Evolutionary conservation across 345 rosid species (phyloP), one percentile per base, ranked within the genome.

Genomic region (Lumnitzera racemosa): DNA sequence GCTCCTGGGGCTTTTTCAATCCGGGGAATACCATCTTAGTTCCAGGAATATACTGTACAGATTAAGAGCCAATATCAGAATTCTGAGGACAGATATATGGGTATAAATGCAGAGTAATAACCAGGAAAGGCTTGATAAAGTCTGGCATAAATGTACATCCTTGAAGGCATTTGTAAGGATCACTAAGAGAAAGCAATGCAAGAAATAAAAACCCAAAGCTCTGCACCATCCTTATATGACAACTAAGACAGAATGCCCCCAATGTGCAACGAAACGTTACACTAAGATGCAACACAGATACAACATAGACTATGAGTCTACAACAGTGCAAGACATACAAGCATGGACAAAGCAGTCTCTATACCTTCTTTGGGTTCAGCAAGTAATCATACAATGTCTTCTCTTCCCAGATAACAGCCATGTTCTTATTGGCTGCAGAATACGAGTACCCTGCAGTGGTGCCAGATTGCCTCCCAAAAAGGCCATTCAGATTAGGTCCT

Each of bases 1-100:
- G 96, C 0, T 92, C 96, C 67, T 89, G 89, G 0, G 98, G 96
- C 81, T 88, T 91, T 85, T 91, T 91, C 55, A 91, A 66, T 62
- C 98, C 98, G 58, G 98, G 98, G 78, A 92, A 92, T 46, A 92
- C 98, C 98, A 92, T 92, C 85, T 92, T 92, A 1, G 98, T 92
- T 59, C 96, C 98, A 0, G 98, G 96, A 47, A 92, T 92, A 74
- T 92, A 92, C 98, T 89, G 94, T 81, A 75, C 15, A 56, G 13
- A 60, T 17, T 10, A 11, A 41, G 5, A 15, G 6, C n/a, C 24
- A 14, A 50, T 31, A 15, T 16, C 47, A 15, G 20, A 7, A 4
- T 41, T 47, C 13, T 17, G n/a, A 29, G 5, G 47, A 47, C 29
- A 46, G 29, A 27, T 27, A 50, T 13, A 47, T 27, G 23, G 24